Conservation (phyloP, 2,329 filamentous ascomycete species). For the Fusarium palustre region DNA sequence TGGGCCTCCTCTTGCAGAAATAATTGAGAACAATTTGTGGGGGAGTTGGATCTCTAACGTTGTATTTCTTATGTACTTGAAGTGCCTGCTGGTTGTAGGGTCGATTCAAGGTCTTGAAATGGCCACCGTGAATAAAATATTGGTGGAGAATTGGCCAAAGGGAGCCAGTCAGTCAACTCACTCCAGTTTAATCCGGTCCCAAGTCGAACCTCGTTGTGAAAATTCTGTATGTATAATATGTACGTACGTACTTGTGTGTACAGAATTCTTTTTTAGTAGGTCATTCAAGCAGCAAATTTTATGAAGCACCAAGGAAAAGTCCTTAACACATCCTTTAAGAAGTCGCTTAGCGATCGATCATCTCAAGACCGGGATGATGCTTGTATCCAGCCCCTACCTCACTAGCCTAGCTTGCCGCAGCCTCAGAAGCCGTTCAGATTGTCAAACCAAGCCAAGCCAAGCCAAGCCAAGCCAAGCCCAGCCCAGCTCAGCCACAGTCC, state of each 20-base stretch:
- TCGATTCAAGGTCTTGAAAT: slow-evolving; percentile 24
- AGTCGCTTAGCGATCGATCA: slow-evolving; percentile 19
- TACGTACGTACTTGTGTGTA: neutral
- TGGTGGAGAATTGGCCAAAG: slow-evolving; percentile 14
- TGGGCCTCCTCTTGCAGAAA: neutral
- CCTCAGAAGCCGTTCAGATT: slow-evolving; percentile 21
- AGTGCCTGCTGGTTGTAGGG: slow-evolving; percentile 8
- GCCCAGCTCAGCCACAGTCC: neutral
- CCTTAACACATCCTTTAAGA: slow-evolving; percentile 13
- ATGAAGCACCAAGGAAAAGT: slow-evolving; percentile 18
- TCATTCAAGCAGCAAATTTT: neutral
- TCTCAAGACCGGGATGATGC: slow-evolving; percentile 26
- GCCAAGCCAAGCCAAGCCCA: slow-evolving; percentile 18
- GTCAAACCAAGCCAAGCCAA: slow-evolving; percentile 20
- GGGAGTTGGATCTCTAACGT: slow-evolving; percentile 22
- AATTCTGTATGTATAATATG: slow-evolving; percentile 5
- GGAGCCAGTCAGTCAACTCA: neutral
- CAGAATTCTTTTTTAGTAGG: neutral
- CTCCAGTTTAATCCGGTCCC: neutral
- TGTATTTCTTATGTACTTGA: slow-evolving; percentile 21
- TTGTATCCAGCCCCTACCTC: slow-evolving; percentile 8
- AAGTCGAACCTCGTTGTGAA: neutral
- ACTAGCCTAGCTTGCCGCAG: slow-evolving; percentile 21
- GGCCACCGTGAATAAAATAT: slow-evolving; percentile 36
- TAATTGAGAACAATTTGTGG: neutral